Percentiles rank a stretch among this genome's conserved stretches.
These are phyloP conservation scores for Lyophyllum decastes DNA, from an alignment of 768 basidiomycete species.

Conservation along the genomic window DNA sequence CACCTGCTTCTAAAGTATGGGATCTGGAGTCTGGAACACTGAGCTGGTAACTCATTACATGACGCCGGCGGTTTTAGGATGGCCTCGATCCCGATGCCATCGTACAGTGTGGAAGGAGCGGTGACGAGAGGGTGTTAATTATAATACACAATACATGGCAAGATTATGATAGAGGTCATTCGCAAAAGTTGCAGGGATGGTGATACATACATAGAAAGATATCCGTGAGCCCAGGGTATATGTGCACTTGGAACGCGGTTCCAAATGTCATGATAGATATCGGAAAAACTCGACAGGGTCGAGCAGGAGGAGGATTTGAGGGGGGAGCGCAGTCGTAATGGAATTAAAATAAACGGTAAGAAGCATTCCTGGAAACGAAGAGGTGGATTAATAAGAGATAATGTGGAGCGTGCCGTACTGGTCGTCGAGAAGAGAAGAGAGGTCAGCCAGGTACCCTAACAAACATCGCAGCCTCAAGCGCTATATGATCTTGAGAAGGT, in stretches of 20 bases:
- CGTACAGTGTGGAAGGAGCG: neutral
- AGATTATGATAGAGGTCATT: too few species aligned
- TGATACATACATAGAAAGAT: neutral
- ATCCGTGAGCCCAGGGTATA: neutral
- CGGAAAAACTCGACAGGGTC: too few species aligned
- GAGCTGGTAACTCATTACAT: too few species aligned
- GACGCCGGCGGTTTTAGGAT: neutral
- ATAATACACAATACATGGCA: neutral
- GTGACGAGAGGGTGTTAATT: neutral
- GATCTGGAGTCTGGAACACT: too few species aligned
- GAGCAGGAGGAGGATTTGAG: neutral
- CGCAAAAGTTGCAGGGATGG: neutral
- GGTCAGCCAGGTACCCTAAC: neutral
- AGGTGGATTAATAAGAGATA: too few species aligned
- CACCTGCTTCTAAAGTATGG: too few species aligned
- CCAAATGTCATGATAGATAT: neutral
- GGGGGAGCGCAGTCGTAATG: neutral
- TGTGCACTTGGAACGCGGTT: neutral
- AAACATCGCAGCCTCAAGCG: neutral
- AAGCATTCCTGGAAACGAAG: too few species aligned
- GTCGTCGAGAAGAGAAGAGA: neutral
- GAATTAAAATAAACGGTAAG: too few species aligned
- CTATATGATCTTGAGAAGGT: neutral
- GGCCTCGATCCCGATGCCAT: neutral
- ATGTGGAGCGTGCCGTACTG: neutral